Evolutionary conservation across 2,329 filamentous ascomycete species (phyloP), one percentile per base, ranked within the genome.

Genomic region (Cercospora sesami): DNA sequence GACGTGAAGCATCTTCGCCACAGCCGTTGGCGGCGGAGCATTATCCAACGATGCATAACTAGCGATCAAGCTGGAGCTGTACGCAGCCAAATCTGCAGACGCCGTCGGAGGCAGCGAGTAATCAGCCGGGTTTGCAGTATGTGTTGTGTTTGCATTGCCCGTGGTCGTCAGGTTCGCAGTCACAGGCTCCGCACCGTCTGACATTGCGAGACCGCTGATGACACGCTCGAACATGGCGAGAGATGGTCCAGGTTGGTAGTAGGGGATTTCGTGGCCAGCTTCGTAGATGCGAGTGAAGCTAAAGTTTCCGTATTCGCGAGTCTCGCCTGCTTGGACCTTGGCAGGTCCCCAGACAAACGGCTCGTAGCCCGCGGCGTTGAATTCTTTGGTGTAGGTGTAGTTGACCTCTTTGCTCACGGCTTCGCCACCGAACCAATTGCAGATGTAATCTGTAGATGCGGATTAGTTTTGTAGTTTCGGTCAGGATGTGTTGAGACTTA

Each of bases 211-310:
- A 21, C 82, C 80, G 12, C 74, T 72, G 67, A 86, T 77, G 5
- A 81, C 82, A 26, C 85, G 81, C 74, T 83, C 78, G 71, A 86
- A 84, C 68, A 85, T 78, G 69, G 82, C 81, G 18, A 85, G 76
- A 7, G 84, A 74, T 14, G 80, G 81, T 12, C 73, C 63, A 39
- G 83, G 76, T 2, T 86, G 85, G 74, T 86, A 86, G 74, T 85
- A 86, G 0, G 84, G 85, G 1, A 84, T 82, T 72, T 83, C 80
- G 65, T 84, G 83, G 7, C 83, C 82, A 4, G 78, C 77, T 68
- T 84, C 81, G 74, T 82, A 84, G 69, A 86, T 79, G 51, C 85
- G 79, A 8, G 82, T 79, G 73, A 85, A 85, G 63, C 80, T 82
- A 76, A 83, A 85, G 64, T 81, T 80, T 28, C 80, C 83, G 8